Percentiles rank a stretch among this genome's conserved stretches.
These are phyloP conservation scores for Aureobasidium leucospermi DNA, from an alignment of 2,329 filamentous ascomycete species.

Conservation along the genomic window DNA sequence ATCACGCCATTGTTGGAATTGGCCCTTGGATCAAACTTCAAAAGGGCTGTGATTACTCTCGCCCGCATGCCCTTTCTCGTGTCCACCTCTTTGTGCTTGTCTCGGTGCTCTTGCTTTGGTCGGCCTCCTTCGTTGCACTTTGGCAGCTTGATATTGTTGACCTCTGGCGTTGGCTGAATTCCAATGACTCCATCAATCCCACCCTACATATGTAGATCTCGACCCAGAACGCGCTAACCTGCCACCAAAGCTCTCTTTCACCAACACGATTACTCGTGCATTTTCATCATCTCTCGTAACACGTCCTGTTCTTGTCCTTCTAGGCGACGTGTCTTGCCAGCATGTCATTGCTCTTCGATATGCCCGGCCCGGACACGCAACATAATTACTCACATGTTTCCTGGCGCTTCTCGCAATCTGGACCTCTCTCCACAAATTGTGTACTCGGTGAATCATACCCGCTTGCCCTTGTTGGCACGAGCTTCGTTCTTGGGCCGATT, in stretches of 20 bases:
- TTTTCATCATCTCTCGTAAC: constrained; percentile 1
- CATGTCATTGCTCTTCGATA: neutral
- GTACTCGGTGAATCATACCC: constrained; percentile 8
- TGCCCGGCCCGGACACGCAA: neutral
- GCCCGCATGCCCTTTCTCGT: neutral
- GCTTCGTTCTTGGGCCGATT: neutral
- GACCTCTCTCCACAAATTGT: constrained; percentile 9
- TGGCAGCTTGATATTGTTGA: constrained; percentile 6
- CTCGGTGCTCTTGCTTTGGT: neutral
- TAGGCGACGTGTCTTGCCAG: neutral
- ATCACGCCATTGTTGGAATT: constrained; percentile 3
- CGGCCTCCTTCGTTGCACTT: neutral
- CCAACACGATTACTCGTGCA: constrained; percentile 8
- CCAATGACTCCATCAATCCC: constrained; percentile 2
- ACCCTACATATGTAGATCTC: constrained; percentile 3
- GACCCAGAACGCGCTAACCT: constrained; percentile 7
- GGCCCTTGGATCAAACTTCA: neutral
- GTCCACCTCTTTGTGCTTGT: neutral
- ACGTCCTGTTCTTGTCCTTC: neutral
- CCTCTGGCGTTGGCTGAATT: neutral
- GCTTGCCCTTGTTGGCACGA: constrained; percentile 2
- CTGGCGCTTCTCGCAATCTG: neutral
- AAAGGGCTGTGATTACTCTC: neutral
- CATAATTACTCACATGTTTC: neutral
- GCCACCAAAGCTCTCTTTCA: neutral